Evolutionary conservation across 129 eudicot genomes (phyloP).

Genomic region (Flaveria sonorensis): DNA sequence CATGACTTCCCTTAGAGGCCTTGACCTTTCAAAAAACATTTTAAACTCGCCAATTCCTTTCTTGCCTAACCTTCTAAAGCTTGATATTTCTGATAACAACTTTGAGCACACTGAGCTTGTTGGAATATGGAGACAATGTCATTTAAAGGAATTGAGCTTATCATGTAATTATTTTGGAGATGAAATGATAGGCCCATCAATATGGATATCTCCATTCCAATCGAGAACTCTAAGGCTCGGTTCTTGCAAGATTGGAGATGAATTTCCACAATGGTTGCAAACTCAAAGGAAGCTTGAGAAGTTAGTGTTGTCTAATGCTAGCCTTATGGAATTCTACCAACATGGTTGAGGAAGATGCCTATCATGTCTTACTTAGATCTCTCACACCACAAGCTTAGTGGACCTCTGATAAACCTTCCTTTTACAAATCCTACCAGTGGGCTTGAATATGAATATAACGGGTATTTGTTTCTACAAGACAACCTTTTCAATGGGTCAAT

Average conservation of each 20-base stretch:
- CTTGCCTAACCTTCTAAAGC: no score
- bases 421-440: no score
- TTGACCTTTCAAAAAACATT: no score
- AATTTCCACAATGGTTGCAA: constrained; percentile 31
- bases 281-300: constrained; percentile 7
- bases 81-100: no score
- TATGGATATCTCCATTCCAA: neutral
- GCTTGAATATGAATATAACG: no score
- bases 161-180: no score
- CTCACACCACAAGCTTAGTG: constrained; percentile 23
- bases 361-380: constrained; percentile 3
- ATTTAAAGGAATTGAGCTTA: no score
- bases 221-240: neutral
- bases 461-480: neutral
- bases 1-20: no score
- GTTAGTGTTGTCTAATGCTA: constrained; percentile 6
- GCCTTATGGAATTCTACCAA: neutral
- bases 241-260: neutral
- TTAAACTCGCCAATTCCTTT: no score
- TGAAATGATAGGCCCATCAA: no score
- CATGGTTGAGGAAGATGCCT: neutral
- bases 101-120: no score
- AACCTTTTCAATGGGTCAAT: constrained; percentile 18
- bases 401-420: neutral
- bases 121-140: no score